Base-by-base conservation (phyloP, 169 alveolate species). In the Cryptosporidium tyzzeri region DNA sequence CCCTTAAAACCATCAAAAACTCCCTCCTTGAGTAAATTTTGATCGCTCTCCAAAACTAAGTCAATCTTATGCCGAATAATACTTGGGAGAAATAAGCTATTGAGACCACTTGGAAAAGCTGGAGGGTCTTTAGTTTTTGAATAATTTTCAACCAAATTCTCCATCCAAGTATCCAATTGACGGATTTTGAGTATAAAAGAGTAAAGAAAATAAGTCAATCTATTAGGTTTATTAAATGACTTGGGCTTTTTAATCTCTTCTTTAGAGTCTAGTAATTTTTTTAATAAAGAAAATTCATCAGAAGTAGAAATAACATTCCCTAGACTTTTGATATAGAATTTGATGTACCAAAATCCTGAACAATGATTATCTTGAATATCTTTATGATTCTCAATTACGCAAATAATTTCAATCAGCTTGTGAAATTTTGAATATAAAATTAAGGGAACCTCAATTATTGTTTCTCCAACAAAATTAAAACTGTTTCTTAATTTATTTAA, bases 261-360 rank as follows among this genome's bases (percentile, higher is more conserved):
- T 73, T 23, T n/a, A 16, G 50, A 73, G 9, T 73, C 39, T 29
- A 53, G 6, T 21, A 73, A 53, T n/a, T 59, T 12, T 35, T 73
- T 59, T 10, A 59, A 31, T 7, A 55, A 26, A 7, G 44, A 26
- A 18, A 73, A 53, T 23, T 55, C 21, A 33, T 59, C 45, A 5
- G 59, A 16, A 12, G 55, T 35, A 29, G n/a, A 33, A 55, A 55
- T 58, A 4, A 12, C 33, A 55, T 33, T 41, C 23, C 31, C 86
- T 37, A 14, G 6, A 37, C 4, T 37, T 51, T 29, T 59, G 12
- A 80, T 44, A 41, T 41, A 59, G 23, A 62, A 31, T 61, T 44
- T 80, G 37, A 80, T 26, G 12, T 26, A 16, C 89, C 89, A 80
- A 65, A 65, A 65, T 6, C 26, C 67, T 55, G 50, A 65, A 26